These are phyloP conservation scores for Trichoderma sp. DNA, from an alignment of 2,329 filamentous ascomycete genomes.

Conservation along the genomic window DNA sequence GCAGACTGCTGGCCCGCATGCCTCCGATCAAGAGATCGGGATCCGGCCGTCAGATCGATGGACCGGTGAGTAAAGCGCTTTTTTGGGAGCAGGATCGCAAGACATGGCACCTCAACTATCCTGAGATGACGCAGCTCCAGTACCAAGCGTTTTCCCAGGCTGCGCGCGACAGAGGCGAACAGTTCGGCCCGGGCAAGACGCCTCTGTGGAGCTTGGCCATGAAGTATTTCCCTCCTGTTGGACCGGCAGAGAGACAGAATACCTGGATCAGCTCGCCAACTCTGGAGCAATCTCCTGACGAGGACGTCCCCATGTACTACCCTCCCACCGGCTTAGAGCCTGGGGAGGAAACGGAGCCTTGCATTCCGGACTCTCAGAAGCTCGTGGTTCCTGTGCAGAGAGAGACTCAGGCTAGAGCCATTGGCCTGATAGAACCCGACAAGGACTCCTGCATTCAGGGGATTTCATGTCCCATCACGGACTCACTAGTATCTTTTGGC, in stretches of 20 bases:
- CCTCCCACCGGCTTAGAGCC: conserved; percentile 32
- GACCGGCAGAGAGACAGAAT: conserved; percentile 20
- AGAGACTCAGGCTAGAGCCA: conserved; percentile 36
- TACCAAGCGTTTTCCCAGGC: conserved; percentile 54
- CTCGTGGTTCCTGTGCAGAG: conserved; percentile 36
- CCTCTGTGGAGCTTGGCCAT: conserved; percentile 55
- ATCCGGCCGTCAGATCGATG: conserved; percentile 57
- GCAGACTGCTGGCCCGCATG: conserved; percentile 46
- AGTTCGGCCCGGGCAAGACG: conserved; percentile 51
- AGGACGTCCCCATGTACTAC: conserved; percentile 23
- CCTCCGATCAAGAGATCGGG: conserved; percentile 47
- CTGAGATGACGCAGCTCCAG: conserved; percentile 61
- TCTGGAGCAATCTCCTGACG: conserved; percentile 26
- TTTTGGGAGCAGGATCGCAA: conserved; percentile 56
- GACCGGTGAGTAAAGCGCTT: conserved; percentile 51
- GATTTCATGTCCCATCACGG: conserved; percentile 62
- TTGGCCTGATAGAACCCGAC: conserved; percentile 66
- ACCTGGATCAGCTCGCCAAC: conserved; percentile 5
- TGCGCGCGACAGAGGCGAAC: conserved; percentile 48
- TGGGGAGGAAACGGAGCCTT: conserved; percentile 31
- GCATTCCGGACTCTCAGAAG: conserved; percentile 35
- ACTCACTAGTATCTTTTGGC: conserved; percentile 73
- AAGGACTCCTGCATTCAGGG: conserved; percentile 61
- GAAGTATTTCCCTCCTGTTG: conserved; percentile 54
- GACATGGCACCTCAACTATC: conserved; percentile 61